Base-by-base conservation (phyloP, 2,329 filamentous ascomycete species). In the Neofusicoccum kwambonambiense region DNA sequence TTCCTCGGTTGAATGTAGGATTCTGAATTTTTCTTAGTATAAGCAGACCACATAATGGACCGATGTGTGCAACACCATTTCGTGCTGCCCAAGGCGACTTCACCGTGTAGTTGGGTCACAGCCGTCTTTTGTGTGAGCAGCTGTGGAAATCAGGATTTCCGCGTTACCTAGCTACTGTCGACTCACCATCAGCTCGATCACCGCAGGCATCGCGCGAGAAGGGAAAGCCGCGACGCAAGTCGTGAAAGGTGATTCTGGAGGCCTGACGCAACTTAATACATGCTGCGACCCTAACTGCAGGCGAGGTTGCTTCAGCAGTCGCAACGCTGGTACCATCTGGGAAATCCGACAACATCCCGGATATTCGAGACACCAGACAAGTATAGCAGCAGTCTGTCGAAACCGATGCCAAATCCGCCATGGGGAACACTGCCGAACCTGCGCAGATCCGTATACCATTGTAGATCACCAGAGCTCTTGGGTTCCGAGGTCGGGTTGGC, bases 351-450 rank as follows among this genome's bases (percentile, higher is more conserved):
- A 27, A 93, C 86, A 76, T 97, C 93, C 74, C 92, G 87, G 72
- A 97, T 87, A 70, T 91, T 96, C 68, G 87, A 85, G 44, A 94
- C 87, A 9, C 93, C 93, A 37, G 90, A 87, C 64, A 97, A 82
- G 79, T 96, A 97, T 73, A 90, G 89, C 70, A 97, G 78, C 68
- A 97, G 84, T 64, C 93, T 87, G 81, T 97, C 93, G 74, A 96
- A 96, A 8, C 93, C 93, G 64, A 97, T 77, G 2, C 93, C 93
- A 74, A 96, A 97, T 0, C 93, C 93, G 47, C 93, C 93, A 72
- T 97, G 93, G 41, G 92, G 92, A 64, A 92, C 91, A 70, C 90
- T 93, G n/a, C 93, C 93, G 86, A 92, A 97, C 69, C 90, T 88
- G 67, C 93, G 88, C 67, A 97, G 83, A 76, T 97, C 93, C 27